phyloP scores from a whole-genome alignment of 176 grass and related monocot species.

The Oryza punctata region DNA sequence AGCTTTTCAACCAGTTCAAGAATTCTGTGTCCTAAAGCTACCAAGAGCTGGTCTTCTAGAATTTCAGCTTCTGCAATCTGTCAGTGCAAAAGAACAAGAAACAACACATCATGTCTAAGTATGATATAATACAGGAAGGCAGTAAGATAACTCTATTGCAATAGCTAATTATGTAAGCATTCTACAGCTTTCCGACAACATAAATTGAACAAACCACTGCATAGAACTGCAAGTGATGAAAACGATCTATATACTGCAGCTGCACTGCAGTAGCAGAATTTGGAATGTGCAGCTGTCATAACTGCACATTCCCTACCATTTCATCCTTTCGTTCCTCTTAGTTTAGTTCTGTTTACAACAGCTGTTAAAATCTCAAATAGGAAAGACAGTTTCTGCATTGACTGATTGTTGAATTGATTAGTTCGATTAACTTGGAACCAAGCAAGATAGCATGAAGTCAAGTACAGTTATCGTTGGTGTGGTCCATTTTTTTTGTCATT shows the following conservation, averaged over 20 bases:
- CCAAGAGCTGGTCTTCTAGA: slow-evolving; percentile 88
- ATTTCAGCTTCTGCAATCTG: slow-evolving; percentile 98
- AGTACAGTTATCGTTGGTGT: background rate
- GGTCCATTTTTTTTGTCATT: background rate
- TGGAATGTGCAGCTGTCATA: too few relatives aligned
- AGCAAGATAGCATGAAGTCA: background rate
- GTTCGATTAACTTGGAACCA: background rate
- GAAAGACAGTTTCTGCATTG: background rate
- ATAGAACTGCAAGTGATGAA: too few relatives aligned
- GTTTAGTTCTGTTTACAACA: too few relatives aligned
- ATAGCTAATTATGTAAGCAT: too few relatives aligned
- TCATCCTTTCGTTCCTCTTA: too few relatives aligned
- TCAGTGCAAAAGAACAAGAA: background rate
- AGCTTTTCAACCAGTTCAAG: slow-evolving; percentile 88
- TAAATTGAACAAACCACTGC: too few relatives aligned
- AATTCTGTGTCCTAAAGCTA: slow-evolving; percentile 97
- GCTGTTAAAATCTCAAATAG: background rate
- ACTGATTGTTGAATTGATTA: background rate
- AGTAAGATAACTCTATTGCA: too few relatives aligned
- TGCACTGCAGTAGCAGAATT: too few relatives aligned
- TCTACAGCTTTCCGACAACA: too few relatives aligned
- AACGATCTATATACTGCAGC: too few relatives aligned
- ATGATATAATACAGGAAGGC: background rate
- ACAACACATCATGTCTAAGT: background rate
- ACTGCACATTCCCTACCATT: too few relatives aligned